These are phyloP conservation scores for Phaeotremella fagi DNA, from an alignment of 768 basidiomycete genomes.

Conservation along the genomic window DNA sequence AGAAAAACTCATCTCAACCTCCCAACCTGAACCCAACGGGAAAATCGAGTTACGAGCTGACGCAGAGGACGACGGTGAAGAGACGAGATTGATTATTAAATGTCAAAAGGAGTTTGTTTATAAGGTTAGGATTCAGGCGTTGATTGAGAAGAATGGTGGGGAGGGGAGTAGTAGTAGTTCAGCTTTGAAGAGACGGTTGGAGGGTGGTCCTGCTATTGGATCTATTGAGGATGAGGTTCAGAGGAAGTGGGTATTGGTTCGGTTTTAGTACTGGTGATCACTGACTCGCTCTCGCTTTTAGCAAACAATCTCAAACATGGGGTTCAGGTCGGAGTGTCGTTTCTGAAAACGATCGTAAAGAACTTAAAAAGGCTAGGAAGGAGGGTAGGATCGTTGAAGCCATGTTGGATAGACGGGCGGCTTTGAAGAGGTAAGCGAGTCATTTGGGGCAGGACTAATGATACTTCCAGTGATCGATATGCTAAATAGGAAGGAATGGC, in stretches of 20 bases:
- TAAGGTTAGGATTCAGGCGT: constrained; percentile 31
- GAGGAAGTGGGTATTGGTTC: constrained; percentile 39
- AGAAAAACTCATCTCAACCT: constrained; percentile 37
- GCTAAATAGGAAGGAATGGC: constrained; percentile 29
- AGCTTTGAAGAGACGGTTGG: constrained; percentile 18
- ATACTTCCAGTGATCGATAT: constrained; percentile 36
- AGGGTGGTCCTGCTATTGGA: constrained; percentile 29
- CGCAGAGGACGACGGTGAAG: constrained; percentile 18
- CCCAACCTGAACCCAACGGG: constrained; percentile 8
- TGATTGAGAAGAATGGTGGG: constrained; percentile 19
- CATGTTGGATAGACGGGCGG: constrained; percentile 46
- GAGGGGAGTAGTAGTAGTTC: constrained; percentile 11
- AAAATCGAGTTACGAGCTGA: constrained; percentile 42
- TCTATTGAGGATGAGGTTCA: constrained; percentile 43
- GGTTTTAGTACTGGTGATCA: neutral
- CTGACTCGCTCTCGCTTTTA: constrained; percentile 7
- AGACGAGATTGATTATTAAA: constrained; percentile 37
- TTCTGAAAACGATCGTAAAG: constrained; percentile 38
- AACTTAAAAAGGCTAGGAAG: constrained; percentile 44
- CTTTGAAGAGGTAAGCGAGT: constrained; percentile 39
- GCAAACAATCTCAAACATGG: constrained; percentile 43
- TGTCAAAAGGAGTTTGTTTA: constrained; percentile 47
- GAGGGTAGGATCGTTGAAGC: constrained; percentile 46
- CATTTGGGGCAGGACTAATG: constrained; percentile 4
- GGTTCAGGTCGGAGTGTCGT: constrained; percentile 39